These are phyloP conservation scores for Penicillium psychrosexuale DNA, from an alignment of 2,329 filamentous ascomycete species.

Conservation along the genomic window DNA sequence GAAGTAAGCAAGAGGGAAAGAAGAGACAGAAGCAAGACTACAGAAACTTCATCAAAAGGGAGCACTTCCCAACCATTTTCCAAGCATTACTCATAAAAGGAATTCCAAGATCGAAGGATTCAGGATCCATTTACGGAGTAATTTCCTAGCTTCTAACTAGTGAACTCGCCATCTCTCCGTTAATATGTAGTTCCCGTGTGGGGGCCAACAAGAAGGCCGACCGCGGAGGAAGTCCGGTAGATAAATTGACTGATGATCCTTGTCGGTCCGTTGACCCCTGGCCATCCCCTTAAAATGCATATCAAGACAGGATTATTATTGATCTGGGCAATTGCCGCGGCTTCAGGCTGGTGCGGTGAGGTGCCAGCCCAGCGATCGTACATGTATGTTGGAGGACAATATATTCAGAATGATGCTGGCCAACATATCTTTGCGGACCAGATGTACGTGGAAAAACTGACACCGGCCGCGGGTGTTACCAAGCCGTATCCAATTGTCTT, in stretches of 20 bases:
- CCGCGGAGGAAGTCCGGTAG: neutral
- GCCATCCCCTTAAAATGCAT: conserved; percentile 7
- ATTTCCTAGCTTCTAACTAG: too few species aligned
- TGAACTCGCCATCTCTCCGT: too few species aligned
- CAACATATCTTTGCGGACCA: conserved; percentile 28
- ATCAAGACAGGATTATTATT: conserved; percentile 7
- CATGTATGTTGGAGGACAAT: conserved; percentile 32
- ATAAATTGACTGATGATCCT: neutral
- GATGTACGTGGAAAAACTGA: conserved; percentile 38
- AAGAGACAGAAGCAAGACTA: neutral
- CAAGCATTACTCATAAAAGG: too few species aligned
- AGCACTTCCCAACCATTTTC: neutral
- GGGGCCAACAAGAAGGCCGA: too few species aligned
- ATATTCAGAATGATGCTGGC: conserved; percentile 14
- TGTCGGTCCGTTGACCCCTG: neutral
- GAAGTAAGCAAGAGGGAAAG: neutral
- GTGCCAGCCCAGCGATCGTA: conserved; percentile 20
- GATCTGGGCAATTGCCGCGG: conserved; percentile 7
- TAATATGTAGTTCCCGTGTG: too few species aligned
- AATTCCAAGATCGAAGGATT: too few species aligned
- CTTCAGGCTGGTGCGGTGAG: conserved; percentile 6
- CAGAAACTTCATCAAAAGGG: neutral
- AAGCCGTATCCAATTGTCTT: conserved; percentile 34
- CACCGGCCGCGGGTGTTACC: conserved; percentile 17
- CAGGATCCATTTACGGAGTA: too few species aligned